Base-by-base conservation (phyloP, 192 early-diverging fungal species). In the Phlyctochytrium planicorne region DNA sequence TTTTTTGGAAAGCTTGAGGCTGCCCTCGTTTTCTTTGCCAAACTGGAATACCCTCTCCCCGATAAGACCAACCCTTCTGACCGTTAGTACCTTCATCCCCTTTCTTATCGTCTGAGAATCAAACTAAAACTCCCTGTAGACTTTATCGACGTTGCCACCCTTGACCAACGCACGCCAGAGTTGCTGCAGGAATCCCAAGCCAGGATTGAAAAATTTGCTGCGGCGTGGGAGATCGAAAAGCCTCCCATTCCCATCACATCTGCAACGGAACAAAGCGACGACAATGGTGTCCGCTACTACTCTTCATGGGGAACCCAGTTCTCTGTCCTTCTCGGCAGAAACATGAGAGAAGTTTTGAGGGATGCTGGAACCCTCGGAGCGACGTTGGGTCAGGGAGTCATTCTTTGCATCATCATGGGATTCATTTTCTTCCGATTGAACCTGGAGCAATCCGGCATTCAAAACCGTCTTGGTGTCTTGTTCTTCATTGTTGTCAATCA, bases 1-100 rank as follows among this genome's bases (percentile, higher is more conserved):
- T 90, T 84, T 59, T 79, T 78, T 68, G 89, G 89, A 29, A 75
- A 82, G 2, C 67, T 69, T 2, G 23, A 59, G 6, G 53, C 27
- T 0, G 67, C 71, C 24, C 72, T 84, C 17, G 69, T 73, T 53
- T 85, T 86, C 70, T 91, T 89, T 78, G 80, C 76, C 31, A 60
- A 40, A 16, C 64, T 85, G 3, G 82, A 80, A 24, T 78, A 77
- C 29, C 23, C 56, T 10, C 56, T 59, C 29, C 56, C 56, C 24
- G 56, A n/a, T 16, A n/a, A 25, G 23, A 59, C 56, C 23, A 59
- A 59, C 29, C 56, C 56, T 12, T 25, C 23, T 25, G 56, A 59
- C 56, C 29, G 29, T 59, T 6, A 47, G 40, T 47, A n/a, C n/a
- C n/a, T n/a, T n/a, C n/a, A n/a, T n/a, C 66, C 75, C 72, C 50